Conservation (phyloP, 2,329 filamentous ascomycete genomes). For the Lasiodiplodia gonubiensis region DNA sequence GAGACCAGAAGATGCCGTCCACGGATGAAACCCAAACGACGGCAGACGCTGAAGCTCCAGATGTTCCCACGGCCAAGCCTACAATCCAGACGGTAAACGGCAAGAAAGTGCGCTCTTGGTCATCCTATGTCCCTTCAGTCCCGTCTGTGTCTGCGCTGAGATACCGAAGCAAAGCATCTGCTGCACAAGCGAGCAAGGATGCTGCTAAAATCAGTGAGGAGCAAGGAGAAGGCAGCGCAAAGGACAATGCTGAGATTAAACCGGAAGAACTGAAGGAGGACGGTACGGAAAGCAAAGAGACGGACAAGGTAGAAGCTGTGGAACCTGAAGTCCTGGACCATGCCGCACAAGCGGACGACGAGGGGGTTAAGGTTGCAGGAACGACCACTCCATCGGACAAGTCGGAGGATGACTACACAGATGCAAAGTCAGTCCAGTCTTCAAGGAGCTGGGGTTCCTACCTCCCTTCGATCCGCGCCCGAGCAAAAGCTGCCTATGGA, state of each 20-base stretch:
- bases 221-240: neutral
- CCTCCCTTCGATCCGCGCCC: slow-evolving; percentile 42
- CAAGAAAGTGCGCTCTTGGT: slow-evolving; percentile 12
- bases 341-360: neutral
- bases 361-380: slow-evolving; percentile 7
- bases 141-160: neutral
- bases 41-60: neutral
- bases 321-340: neutral
- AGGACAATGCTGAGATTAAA: neutral
- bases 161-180: neutral
- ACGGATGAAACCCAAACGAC: slow-evolving; percentile 10
- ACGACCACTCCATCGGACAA: slow-evolving; percentile 35
- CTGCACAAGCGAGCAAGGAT: slow-evolving; percentile 31
- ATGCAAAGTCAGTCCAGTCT: slow-evolving; percentile 33
- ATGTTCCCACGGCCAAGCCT: slow-evolving; percentile 31
- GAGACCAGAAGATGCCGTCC: neutral
- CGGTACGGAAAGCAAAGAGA: slow-evolving; percentile 25
- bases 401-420: slow-evolving; percentile 41
- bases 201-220: slow-evolving; percentile 32
- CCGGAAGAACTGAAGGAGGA: slow-evolving; percentile 17
- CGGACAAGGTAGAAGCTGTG: slow-evolving; percentile 17
- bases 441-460: slow-evolving; percentile 46
- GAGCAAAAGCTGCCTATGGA: neutral
- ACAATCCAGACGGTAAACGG: slow-evolving; percentile 32
- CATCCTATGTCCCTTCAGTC: slow-evolving; percentile 31